These are phyloP conservation scores for Melaleuca alternifolia DNA, from an alignment of 345 rosid genomes.

Conservation along the genomic window DNA sequence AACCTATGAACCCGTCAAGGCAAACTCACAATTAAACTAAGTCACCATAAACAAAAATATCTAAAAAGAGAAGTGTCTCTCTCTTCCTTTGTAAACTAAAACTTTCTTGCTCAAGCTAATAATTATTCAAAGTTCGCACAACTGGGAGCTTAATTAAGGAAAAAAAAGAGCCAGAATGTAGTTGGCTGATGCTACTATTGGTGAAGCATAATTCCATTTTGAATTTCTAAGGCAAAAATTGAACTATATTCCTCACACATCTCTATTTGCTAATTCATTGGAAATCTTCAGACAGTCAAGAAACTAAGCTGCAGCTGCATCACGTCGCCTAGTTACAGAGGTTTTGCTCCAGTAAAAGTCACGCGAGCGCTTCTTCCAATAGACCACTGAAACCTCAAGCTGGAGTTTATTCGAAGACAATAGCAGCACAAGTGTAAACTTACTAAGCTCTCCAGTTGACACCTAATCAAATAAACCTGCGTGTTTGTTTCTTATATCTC, in stretches of 20 bases:
- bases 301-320: not conserved
- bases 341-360: not conserved
- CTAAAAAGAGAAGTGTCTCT: not conserved
- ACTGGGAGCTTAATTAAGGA: not conserved
- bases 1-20: not conserved
- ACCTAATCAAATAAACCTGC: not conserved
- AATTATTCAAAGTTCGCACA: not conserved
- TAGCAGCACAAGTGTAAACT: not conserved
- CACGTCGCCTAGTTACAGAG: not conserved
- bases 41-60: not conserved
- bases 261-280: not conserved
- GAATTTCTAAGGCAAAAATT: not conserved
- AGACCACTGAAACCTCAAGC: not conserved
- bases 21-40: not conserved
- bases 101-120: not conserved
- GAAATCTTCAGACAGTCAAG: not conserved
- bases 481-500: not conserved
- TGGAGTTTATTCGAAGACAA: not conserved
- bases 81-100: not conserved
- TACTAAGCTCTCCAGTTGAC: not conserved
- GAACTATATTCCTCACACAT: not conserved
- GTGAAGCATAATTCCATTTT: not conserved
- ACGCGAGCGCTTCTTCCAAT: not conserved
- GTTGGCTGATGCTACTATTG: not conserved
- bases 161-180: not conserved